Evolutionary conservation across 176 grass and related monocot species (phyloP).

Genomic region (Alloteropsis semialata): DNA sequence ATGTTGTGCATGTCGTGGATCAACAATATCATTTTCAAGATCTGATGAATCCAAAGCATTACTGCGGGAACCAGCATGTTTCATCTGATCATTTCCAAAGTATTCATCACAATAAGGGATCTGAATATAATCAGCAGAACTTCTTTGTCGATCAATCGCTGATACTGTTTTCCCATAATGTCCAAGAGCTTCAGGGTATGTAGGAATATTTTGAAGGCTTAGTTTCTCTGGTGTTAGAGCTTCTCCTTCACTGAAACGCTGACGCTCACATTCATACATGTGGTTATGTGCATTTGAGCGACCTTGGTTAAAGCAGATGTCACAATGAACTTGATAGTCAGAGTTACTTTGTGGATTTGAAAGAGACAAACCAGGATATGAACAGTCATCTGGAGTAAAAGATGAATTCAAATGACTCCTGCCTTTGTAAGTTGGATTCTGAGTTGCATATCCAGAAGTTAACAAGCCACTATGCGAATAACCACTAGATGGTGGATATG

Average conservation of each 20-base stretch:
- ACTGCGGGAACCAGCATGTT: background rate
- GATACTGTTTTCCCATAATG: background rate
- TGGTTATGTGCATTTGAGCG: background rate
- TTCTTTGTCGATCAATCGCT: slow-evolving; percentile 15
- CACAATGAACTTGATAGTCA: slow-evolving; percentile 24
- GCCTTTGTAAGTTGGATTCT: slow-evolving; percentile 9
- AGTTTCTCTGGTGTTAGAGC: background rate
- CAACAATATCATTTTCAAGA: slow-evolving; percentile 19
- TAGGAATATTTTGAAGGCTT: slow-evolving; percentile 12
- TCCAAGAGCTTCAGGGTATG: slow-evolving; percentile 2
- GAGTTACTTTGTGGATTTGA: slow-evolving; percentile 11
- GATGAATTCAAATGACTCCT: background rate
- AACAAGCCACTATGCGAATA: background rate
- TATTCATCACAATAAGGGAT: background rate
- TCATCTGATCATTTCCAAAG: slow-evolving; percentile 1
- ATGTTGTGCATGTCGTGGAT: background rate
- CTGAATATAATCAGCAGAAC: slow-evolving; percentile 22
- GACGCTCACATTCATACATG: slow-evolving; percentile 17
- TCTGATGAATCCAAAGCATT: slow-evolving; percentile 19
- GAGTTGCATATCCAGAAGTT: slow-evolving; percentile 28
- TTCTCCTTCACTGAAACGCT: slow-evolving; percentile 5
- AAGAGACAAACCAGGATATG: background rate
- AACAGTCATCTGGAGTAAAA: background rate
- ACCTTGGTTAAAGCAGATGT: slow-evolving; percentile 18
- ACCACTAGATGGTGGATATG: background rate